A percentile compares a stretch with the other conserved stretches of the same genome.
phyloP scores from a whole-genome alignment of 2,329 filamentous ascomycete species.

The Rasamsonia emersonii region DNA sequence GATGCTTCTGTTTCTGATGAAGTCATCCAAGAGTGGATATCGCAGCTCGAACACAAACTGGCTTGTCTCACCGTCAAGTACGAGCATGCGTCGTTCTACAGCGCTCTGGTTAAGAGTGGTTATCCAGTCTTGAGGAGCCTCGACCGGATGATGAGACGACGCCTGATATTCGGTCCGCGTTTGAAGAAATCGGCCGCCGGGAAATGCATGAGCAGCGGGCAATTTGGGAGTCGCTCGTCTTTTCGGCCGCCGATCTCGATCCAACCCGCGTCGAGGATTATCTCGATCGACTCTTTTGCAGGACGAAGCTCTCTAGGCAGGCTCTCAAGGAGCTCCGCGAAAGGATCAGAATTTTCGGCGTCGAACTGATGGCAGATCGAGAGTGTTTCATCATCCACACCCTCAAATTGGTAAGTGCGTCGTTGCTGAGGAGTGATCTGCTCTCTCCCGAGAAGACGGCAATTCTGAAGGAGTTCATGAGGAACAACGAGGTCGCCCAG shows the following conservation, averaged over 20 bases:
- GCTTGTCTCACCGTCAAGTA: constrained; percentile 45
- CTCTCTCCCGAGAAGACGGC: constrained; percentile 44
- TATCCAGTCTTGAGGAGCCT: constrained; percentile 28
- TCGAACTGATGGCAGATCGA: constrained; percentile 16
- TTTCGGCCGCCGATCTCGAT: constrained; percentile 41
- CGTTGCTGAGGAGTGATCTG: constrained; percentile 43
- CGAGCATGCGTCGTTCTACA: constrained; percentile 49
- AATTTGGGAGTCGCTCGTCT: constrained; percentile 50
- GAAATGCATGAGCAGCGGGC: constrained; percentile 47
- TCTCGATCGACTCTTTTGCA: constrained; percentile 44
- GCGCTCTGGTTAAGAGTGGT: constrained; percentile 48
- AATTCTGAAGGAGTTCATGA: constrained; percentile 44
- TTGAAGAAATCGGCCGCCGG: constrained; percentile 43
- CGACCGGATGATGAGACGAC: constrained; percentile 11
- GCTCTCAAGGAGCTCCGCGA: constrained; percentile 36
- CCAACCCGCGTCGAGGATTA: constrained; percentile 39
- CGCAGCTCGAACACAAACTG: constrained; percentile 39
- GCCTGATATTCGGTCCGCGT: constrained; percentile 17
- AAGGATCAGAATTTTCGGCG: constrained; percentile 30
- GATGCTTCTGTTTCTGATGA: constrained; percentile 45
- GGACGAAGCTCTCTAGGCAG: constrained; percentile 30
- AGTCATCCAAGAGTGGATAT: constrained; percentile 41
- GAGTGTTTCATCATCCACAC: constrained; percentile 34
- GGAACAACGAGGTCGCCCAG: constrained; percentile 40
- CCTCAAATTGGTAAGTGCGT: constrained; percentile 40